phyloP scores from a whole-genome alignment of 805 yeast genomes.

The Wickerhamiella vanderwaltii region DNA sequence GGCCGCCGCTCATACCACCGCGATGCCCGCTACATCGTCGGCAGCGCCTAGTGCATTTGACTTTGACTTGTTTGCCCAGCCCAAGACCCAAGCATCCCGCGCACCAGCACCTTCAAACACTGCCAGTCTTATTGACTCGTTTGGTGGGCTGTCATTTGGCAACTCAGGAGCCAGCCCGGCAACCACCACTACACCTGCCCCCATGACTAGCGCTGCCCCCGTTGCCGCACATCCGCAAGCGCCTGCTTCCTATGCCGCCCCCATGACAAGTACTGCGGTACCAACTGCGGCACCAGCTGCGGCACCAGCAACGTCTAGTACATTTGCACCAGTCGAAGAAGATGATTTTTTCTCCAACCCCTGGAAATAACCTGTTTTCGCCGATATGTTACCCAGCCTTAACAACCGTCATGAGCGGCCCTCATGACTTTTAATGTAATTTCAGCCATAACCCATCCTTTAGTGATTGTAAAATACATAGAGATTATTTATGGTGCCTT shows the following conservation, averaged over 20 bases:
- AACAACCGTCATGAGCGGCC: too few relatives aligned
- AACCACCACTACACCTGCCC: constrained; percentile 13
- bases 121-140: constrained; percentile 3
- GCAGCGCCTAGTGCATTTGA: constrained; percentile 11
- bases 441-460: too few relatives aligned
- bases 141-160: constrained; percentile 1
- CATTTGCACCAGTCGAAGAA: constrained; percentile 17
- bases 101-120: not conserved
- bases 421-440: too few relatives aligned
- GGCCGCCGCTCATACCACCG: not conserved
- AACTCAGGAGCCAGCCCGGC: not conserved
- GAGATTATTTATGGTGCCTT: too few relatives aligned
- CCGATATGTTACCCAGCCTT: too few relatives aligned
- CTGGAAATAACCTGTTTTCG: constrained; percentile 29
- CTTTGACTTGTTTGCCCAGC: constrained; percentile 3
- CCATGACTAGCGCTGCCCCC: constrained; percentile 13
- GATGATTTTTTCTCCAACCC: constrained; percentile 30
- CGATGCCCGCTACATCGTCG: constrained; percentile 8
- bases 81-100: not conserved
- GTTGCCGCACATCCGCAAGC: too few relatives aligned
- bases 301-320: not conserved
- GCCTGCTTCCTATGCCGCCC: not conserved
- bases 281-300: not conserved
- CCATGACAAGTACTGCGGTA: too few relatives aligned
- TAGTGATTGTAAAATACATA: too few relatives aligned